Conservation (phyloP, 2,329 filamentous ascomycete genomes). For the Ophiognomonia clavigignenti-juglandacearum region DNA sequence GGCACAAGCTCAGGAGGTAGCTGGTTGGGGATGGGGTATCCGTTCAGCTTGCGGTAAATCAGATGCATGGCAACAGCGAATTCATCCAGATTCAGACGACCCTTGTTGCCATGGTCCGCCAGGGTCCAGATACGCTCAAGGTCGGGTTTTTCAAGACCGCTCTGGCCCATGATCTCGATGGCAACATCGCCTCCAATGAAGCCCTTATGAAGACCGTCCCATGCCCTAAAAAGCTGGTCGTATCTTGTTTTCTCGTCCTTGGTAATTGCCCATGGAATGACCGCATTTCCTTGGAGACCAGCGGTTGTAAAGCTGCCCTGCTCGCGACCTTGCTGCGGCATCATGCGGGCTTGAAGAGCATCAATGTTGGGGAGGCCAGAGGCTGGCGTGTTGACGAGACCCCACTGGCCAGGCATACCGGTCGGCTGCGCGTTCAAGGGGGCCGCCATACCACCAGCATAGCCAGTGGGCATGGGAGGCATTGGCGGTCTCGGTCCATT, state of each 20-base stretch:
- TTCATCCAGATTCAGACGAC: conserved; percentile 89
- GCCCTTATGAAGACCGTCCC: conserved; percentile 92
- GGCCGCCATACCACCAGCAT: conserved; percentile 57
- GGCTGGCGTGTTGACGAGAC: conserved; percentile 90
- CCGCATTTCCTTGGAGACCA: conserved; percentile 87
- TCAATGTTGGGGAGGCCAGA: conserved; percentile 91
- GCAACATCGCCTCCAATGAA: conserved; percentile 89
- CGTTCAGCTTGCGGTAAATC: conserved; percentile 95
- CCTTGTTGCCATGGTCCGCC: conserved; percentile 89
- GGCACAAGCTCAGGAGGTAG: conserved; percentile 90
- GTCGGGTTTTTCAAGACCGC: conserved; percentile 84
- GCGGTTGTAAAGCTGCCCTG: conserved; percentile 75
- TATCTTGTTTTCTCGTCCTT: conserved; percentile 98
- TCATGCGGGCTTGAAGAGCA: conserved; percentile 86
- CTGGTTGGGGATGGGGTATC: conserved; percentile 83
- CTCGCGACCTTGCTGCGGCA: conserved; percentile 93
- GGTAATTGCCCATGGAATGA: conserved; percentile 96
- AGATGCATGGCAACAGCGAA: conserved; percentile 99
- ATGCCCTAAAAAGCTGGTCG: conserved; percentile 88
- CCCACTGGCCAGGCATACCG: conserved; percentile 91
- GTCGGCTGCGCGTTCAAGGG: conserved; percentile 90
- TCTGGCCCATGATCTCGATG: conserved; percentile 96
- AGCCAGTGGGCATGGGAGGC: conserved; percentile 68
- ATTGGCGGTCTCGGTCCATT: conserved; percentile 77
- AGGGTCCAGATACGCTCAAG: conserved; percentile 93